Conservation (phyloP, 148 eudicot species). For the Gaultheria prostrata region DNA sequence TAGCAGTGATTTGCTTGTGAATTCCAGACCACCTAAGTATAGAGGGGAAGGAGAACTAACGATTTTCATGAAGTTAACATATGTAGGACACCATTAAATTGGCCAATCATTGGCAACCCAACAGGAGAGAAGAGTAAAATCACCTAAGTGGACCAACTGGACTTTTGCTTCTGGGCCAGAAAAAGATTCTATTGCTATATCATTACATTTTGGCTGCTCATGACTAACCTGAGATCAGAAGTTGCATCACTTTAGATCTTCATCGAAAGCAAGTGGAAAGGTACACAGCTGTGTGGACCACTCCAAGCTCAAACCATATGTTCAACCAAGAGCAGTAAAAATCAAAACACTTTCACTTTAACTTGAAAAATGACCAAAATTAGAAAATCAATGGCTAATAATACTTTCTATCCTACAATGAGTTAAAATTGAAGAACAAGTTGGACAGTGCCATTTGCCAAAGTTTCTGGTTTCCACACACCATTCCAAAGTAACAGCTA, state of each 20-base stretch:
- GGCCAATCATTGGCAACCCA: conserved; percentile 8
- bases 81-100: not conserved
- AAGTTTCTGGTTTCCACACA: conserved; percentile 6
- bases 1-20: not conserved
- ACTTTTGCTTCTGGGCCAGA: not conserved
- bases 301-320: conserved; percentile 3
- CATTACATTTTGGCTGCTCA: conserved; percentile 15
- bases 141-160: conserved; percentile 16
- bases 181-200: conserved; percentile 21
- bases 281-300: conserved; percentile 8
- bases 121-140: not conserved
- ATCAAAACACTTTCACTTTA: not conserved
- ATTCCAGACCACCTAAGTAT: not conserved
- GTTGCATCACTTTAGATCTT: not conserved
- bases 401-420: conserved; percentile 1
- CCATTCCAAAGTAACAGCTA: conserved; percentile 5
- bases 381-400: not conserved
- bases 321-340: not conserved
- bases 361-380: conserved; percentile 9
- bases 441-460: not conserved
- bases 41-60: not conserved
- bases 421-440: not conserved
- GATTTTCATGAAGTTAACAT: not conserved
- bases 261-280: conserved; percentile 7
- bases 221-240: conserved; percentile 3